Evolutionary conservation across 495 filamentous ascomycete species (phyloP), one percentile per base, ranked within the genome.

Genomic region (Friedmanniomyces endolithicus): DNA sequence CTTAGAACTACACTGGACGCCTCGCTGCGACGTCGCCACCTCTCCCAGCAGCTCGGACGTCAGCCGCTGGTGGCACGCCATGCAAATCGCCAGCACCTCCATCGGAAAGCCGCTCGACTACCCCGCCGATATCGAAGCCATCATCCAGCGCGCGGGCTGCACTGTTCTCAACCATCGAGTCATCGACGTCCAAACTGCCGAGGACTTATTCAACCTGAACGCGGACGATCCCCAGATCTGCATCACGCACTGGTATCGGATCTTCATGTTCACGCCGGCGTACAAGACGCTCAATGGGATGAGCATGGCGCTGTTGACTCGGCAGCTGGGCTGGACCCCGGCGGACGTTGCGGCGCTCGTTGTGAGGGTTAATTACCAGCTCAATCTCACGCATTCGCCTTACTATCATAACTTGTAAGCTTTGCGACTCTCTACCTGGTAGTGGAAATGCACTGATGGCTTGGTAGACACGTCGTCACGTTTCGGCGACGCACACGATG

Each of bases 1-100:
- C 52, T 80, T 95, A n/a, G 90, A 97, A 65, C 86, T 97, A 31
- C 88, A 97, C 66, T 80, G 85, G 47, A 71, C 77, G 23, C 87
- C 87, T n/a, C 84, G 81, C 24, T 86, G 81, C 56, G 86, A 90
- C 53, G 84, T 88, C 61, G 75, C 78, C n/a, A 78, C 64, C 65
- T 54, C 81, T 63, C 68, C 78, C 39, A 55, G 63, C 52, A 70
- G 74, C 45, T 78, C 69, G 51, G 68, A 66, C 31, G 71, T 80
- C 50, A 68, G 60, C 57, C 69, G 77, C 57, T 95, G 89, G 90
- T 84, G 85, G 56, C 68, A 77, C 34, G 78, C 78, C 56, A 61
- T 95, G 23, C 71, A 80, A 45, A 75, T 82, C 50, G 85, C 87
- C n/a, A 92, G 87, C 34, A 73, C 78, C 37, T 69, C 76, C 11